phyloP scores from a whole-genome alignment of 1,284 basidiomycete species.

The Puccinia polysora region DNA sequence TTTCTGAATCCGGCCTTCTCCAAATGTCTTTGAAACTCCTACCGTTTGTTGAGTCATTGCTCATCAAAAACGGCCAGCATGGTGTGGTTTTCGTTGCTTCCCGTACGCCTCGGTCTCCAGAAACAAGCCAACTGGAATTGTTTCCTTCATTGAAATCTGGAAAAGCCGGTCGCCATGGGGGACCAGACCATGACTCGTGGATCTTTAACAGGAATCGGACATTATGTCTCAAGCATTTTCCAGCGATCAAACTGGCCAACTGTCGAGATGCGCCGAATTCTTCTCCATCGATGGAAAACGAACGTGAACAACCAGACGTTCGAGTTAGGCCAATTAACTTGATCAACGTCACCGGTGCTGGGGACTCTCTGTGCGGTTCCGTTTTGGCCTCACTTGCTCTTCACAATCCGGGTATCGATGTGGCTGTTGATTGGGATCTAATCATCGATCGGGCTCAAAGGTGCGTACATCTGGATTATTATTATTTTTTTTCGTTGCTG shows the following conservation, averaged over 20 bases:
- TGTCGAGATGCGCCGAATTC: neutral
- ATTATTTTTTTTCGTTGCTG: no score
- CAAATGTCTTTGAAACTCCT: slow-evolving; percentile 25
- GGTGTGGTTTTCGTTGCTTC: slow-evolving; percentile 15
- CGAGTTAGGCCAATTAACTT: no score
- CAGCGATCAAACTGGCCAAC: neutral
- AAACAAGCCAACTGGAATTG: no score
- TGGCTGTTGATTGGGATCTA: slow-evolving; percentile 13
- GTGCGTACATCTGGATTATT: no score
- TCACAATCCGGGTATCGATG: neutral
- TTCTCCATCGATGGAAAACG: no score
- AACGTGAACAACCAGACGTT: neutral
- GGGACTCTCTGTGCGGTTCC: slow-evolving; percentile 78
- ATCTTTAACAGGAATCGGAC: slow-evolving; percentile 2
- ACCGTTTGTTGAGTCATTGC: slow-evolving; percentile 3
- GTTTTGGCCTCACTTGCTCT: slow-evolving; percentile 53
- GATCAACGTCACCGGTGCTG: slow-evolving; percentile 81
- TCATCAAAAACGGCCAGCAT: slow-evolving; percentile 16
- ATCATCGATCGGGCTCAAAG: slow-evolving; percentile 2
- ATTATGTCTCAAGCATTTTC: slow-evolving; percentile 20
- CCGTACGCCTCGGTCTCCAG: neutral
- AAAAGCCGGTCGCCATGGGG: no score
- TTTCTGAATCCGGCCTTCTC: neutral
- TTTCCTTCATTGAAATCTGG: no score
- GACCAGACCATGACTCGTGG: neutral